These are phyloP conservation scores for Hymenochaete sp. DNA, from an alignment of 1,284 basidiomycete genomes.

Conservation along the genomic window DNA sequence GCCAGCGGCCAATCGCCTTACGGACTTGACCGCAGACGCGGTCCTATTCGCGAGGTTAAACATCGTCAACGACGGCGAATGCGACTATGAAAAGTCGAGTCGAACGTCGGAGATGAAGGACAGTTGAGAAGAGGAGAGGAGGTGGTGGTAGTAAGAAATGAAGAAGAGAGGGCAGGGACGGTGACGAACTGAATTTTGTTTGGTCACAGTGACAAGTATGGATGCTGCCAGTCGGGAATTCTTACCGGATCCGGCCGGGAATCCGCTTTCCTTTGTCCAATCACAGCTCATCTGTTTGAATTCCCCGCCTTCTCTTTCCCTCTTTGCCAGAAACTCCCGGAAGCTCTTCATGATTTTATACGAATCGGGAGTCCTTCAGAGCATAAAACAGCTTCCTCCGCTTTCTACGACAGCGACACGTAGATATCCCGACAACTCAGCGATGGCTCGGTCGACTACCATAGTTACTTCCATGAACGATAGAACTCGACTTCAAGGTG, in stretches of 20 bases:
- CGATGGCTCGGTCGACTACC: no score
- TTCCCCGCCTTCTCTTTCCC: no score
- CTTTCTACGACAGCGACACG: no score
- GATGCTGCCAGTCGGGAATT: not conserved
- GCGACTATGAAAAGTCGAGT: slow-evolving; percentile 24
- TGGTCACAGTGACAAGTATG: no score
- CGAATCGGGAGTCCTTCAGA: no score
- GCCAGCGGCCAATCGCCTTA: slow-evolving; percentile 54
- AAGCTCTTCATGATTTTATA: no score
- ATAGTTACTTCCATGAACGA: no score
- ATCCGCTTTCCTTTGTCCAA: slow-evolving; percentile 2
- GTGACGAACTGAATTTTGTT: not conserved
- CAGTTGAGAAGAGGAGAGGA: not conserved
- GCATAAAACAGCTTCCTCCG: no score
- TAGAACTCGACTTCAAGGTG: no score
- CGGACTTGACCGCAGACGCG: slow-evolving; percentile 46
- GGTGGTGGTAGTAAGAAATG: slow-evolving; percentile 8
- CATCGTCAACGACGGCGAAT: slow-evolving; percentile 45
- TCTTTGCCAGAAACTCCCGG: no score
- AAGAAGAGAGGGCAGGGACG: slow-evolving; percentile 1
- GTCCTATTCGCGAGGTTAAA: slow-evolving; percentile 56
- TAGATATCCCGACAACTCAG: no score
- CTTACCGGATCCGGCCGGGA: slow-evolving; percentile 9
- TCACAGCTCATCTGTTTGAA: slow-evolving; percentile 2
- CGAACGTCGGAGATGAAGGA: slow-evolving; percentile 11